Base-by-base conservation (phyloP, 2,329 filamentous ascomycete genomes). In the Acrodontium crateriforme region DNA sequence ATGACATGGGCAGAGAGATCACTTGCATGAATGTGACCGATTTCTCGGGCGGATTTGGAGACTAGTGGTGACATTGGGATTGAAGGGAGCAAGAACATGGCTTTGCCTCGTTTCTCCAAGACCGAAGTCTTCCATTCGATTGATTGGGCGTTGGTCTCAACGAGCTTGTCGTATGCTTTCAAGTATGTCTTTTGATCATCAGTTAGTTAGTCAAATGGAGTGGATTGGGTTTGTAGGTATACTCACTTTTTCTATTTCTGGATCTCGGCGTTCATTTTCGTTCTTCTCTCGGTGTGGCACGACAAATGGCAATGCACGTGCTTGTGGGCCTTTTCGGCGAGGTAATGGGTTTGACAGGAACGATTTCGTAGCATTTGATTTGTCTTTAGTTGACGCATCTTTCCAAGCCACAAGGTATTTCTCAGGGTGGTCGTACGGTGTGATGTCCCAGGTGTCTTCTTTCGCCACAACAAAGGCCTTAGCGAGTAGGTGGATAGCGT, bases 1-100 rank as follows among this genome's bases (percentile, higher is more conserved):
- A 27, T 14, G 5, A 31, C 29, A 16, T 31, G 29, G 9, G 11
- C 29, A 10, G 29, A 31, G 7, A 31, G 18, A 27, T 31, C 29
- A n/a, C 11, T 26, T 12, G 19, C 19, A 13, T 31, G 29, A 18
- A 27, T 27, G n/a, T 27, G 29, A 8, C 16, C 22, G 16, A 31
- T 25, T n/a, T n/a, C 18, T 27, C 29, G 9, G 16, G 11, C 11
- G 14, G 10, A 14, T 15, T 27, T 6, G 23, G n/a, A n/a, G n/a
- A n/a, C 22, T 10, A 26, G 17, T 3, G 13, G 10, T 9, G 24
- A 24, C 6, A 31, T 21, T n/a, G 7, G n/a, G 9, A 19, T 9
- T 22, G 20, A 12, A 8, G 8, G 3, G 5, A 7, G 18, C 8
- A 31, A 14, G 9, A 31, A 26, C 12, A 31, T 9, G 9, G 29